Base-by-base conservation (phyloP, 805 yeast species). In the Ogataea paraovalis region DNA sequence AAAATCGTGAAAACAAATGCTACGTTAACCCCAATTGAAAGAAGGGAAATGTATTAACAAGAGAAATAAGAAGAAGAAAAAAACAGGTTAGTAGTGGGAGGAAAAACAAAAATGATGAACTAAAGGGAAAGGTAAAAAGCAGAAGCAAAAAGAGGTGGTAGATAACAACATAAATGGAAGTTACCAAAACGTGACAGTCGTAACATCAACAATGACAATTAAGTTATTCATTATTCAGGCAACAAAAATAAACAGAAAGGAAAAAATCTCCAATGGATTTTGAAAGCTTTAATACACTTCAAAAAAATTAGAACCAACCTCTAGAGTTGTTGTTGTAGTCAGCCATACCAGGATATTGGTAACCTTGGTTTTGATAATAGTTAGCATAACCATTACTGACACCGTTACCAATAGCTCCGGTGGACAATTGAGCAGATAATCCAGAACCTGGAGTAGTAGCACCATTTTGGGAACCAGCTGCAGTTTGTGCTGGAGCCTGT, bases 361-460 rank as follows among this genome's bases (percentile, higher is more conserved):
- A 53, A 44, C 28, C 30, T 39, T 58, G 60, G 42, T 50, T 56
- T 44, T 59, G 58, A 46, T 59, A 57, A 48, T 58, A 58, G 38
- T 34, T 34, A 12, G 58, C 55, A 44, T 58, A 56, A 37, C 58
- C 52, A n/a, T 46, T 44, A 19, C 54, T 45, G 27, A 49, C 54
- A 18, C 51, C 38, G 12, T 21, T 30, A 36, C 41, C 40, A n/a
- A 21, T 28, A 18, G 48, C 38, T 8, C 49, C 42, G n/a, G 53
- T 42, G 18, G 48, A 52, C n/a, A 39, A 39, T 23, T 39, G 41
- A 23, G 41, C 41, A n/a, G 38, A 34, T 39, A 39, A 22, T 13
- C 41, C 47, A 21, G 52, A 55, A 39, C 53, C 57, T 27, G 58
- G 50, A 25, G 51, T 46, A 41, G 49, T 51, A 32, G 53, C 45